Conservation (phyloP, 805 yeast genomes). For the Nakazawaea ishiwadae region DNA sequence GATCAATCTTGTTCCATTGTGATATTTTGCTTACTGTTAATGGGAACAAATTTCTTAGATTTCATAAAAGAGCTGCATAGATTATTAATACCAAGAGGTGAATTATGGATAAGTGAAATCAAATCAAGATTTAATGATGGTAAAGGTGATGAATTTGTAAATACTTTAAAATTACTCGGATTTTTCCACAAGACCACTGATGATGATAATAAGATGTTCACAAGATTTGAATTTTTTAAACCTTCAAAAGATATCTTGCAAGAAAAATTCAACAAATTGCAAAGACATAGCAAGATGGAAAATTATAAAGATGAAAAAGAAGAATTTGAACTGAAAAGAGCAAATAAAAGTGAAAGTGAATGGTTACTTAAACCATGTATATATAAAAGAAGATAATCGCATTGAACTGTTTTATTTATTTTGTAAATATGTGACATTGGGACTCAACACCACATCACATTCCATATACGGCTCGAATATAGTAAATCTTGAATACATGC, state of each 20-base stretch:
- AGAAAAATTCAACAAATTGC: slow-evolving; percentile 57
- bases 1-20: slow-evolving; percentile 81
- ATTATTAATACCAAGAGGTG: slow-evolving; percentile 84
- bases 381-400: slow-evolving; percentile 78
- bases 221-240: slow-evolving; percentile 89
- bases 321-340: slow-evolving; percentile 50
- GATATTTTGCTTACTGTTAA: slow-evolving; percentile 88
- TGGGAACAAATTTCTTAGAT: slow-evolving; percentile 96
- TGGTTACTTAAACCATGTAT: slow-evolving; percentile 96
- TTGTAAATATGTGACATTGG: too few species aligned
- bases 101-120: slow-evolving; percentile 96
- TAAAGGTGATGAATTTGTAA: slow-evolving; percentile 75
- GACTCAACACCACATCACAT: too few species aligned
- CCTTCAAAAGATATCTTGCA: slow-evolving; percentile 67
- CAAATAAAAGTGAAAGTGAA: slow-evolving; percentile 63
- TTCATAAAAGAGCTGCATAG: slow-evolving; percentile 88
- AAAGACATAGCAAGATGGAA: slow-evolving; percentile 60
- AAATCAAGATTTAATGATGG: slow-evolving; percentile 83
- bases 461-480: too few species aligned
- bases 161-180: slow-evolving; percentile 71
- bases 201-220: slow-evolving; percentile 86
- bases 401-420: too few species aligned
- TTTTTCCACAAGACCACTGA: slow-evolving; percentile 88
- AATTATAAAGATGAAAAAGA: slow-evolving; percentile 64
- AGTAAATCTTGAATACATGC: too few species aligned